Evolutionary conservation across 192 early-diverging fungal genomes (phyloP), one percentile per base, ranked within the genome.

Genomic region (Chytriomyces sp.): DNA sequence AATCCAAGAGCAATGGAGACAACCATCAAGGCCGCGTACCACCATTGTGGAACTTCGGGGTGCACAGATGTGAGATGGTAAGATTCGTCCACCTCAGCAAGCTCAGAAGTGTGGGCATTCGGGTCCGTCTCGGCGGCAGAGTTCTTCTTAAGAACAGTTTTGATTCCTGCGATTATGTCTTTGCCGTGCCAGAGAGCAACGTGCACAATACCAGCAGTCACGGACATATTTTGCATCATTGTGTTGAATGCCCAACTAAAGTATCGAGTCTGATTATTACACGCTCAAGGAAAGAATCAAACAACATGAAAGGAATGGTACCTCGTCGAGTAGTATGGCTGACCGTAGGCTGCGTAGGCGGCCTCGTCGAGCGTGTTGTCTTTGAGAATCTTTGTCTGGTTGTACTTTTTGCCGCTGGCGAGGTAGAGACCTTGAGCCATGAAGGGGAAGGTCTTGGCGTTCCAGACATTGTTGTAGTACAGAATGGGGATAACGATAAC

Each of bases 11-110:
- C 67, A 13, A 66, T 20, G 9, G 43, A 61, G 7, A 69, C 20
- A 1, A 79, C 23, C 16, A 81, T 50, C 43, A 81, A n/a, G 10
- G 23, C 18, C n/a, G 73, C 7, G 72, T 95, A 96, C 93, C 92
- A 93, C 89, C 90, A 93, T 48, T 86, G 82, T 57, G 94, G 94
- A 20, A 93, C 91, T 70, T 92, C 91, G 43, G 86, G 84, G 77
- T 96, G 94, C 24, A 65, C 67, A 45, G 87, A 84, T 5, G 47
- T 69, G 49, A 89, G 86, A 65, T 94, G 94, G 63, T 94, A 89
- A 79, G 94, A 94, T 23, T 18, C 20, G 53, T 71, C 48, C 0
- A 47, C 16, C 28, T 35, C 28, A 35, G 28, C 28, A 35, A 35
- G 28, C 28, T 35, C 28, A 2, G 28, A 35, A 35, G 28, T 35